Evolutionary conservation across 805 yeast species (phyloP), one percentile per base, ranked within the genome.

Genomic region (Saccharomyces kudriavzevii): DNA sequence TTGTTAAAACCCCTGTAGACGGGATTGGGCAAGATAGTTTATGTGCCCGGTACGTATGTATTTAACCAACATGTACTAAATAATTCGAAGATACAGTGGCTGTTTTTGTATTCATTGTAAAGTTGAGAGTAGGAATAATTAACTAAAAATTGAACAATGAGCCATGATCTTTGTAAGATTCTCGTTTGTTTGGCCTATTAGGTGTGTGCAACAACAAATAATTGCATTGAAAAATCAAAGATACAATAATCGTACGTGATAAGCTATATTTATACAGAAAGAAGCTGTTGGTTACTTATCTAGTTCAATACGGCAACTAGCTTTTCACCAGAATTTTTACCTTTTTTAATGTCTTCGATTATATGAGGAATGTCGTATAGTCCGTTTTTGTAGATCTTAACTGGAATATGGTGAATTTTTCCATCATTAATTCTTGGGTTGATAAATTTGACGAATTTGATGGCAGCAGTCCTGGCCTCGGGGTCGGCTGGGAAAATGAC

Each of bases 391-490:
- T 60, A 56, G 2, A 72, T 64, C 22, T 58, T 63, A 25, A 72
- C 59, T 20, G 70, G 67, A 24, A 72, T 65, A 53, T 69, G 72
- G 40, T 62, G 61, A 22, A 73, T 56, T 13, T 53, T 52, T 10
- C 71, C 72, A 26, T 43, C 54, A 30, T 49, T 56, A 49, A 58
- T 60, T 45, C 46, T 58, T n/a, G 57, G 62, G 25, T 60, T 66
- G 8, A 58, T 57, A 49, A 51, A 66, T 56, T 56, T 55, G 45
- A 73, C 65, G 59, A 65, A 71, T 54, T 52, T 58, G 29, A 53
- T 58, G 45, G 59, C 60, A 61, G 54, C 67, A 49, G 51, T 54
- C 52, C 59, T 63, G 51, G 59, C 62, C 17, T 48, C 63, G 58
- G 59, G 63, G 35, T 53, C 59, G 28, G 62, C 66, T 31, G 63